phyloP scores from a whole-genome alignment of 2,329 filamentous ascomycete genomes.

The Hawksworthiomyces lignivorus region DNA sequence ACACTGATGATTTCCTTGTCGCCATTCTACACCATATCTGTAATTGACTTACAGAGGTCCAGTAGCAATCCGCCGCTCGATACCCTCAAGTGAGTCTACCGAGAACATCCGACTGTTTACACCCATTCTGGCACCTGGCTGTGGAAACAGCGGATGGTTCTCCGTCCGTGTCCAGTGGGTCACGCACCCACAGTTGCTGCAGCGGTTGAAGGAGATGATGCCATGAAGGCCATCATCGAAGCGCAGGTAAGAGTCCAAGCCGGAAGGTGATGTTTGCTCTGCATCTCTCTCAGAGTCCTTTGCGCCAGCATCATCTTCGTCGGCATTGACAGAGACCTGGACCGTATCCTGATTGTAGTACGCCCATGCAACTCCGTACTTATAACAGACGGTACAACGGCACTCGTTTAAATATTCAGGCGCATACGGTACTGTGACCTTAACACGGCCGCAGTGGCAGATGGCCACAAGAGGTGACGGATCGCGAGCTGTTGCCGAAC shows the following conservation, averaged over 20 bases:
- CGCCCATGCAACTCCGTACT: conserved; percentile 17
- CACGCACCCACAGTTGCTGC: conserved; percentile 13
- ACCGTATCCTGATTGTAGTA: conserved; percentile 12
- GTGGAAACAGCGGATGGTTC: no score
- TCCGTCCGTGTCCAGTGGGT: not conserved
- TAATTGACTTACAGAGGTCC: no score
- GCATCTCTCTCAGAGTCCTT: no score
- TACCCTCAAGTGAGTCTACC: no score
- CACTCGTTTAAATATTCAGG: conserved; percentile 17
- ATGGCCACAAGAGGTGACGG: not conserved
- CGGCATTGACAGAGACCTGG: not conserved
- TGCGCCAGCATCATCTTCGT: conserved; percentile 5
- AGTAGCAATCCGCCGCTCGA: no score
- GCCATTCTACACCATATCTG: no score
- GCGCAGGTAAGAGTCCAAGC: no score
- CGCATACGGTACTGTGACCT: conserved; percentile 10
- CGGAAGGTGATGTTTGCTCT: conserved; percentile 1
- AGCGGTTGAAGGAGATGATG: conserved; percentile 3
- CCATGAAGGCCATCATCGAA: no score
- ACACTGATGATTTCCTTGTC: no score
- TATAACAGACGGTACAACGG: conserved; percentile 17
- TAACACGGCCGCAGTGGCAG: conserved; percentile 19
- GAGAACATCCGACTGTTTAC: conserved; percentile 4
- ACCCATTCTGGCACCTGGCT: not conserved
- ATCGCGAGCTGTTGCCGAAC: no score